phyloP scores from a whole-genome alignment of 1,139 yeast species.

The Kodamaea derodonti region DNA sequence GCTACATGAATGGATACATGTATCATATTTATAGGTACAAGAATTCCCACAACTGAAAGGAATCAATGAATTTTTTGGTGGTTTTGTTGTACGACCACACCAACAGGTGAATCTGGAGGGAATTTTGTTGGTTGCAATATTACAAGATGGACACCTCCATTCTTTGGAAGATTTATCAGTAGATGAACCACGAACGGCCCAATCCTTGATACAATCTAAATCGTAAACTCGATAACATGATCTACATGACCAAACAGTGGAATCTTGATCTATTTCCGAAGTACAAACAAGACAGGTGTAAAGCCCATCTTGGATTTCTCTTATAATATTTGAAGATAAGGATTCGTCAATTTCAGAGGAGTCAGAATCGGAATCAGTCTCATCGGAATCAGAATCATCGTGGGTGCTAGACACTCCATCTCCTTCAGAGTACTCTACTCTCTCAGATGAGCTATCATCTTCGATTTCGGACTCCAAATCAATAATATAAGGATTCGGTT shows the following conservation, averaged over 20 bases:
- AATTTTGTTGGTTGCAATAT: slow-evolving; percentile 45
- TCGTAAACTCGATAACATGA: slow-evolving; percentile 78
- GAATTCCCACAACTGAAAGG: slow-evolving; percentile 93
- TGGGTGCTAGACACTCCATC: slow-evolving; percentile 1
- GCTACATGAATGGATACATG: slow-evolving; percentile 75
- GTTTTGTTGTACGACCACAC: slow-evolving; percentile 81
- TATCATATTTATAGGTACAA: slow-evolving; percentile 52
- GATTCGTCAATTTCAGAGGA: slow-evolving; percentile 6
- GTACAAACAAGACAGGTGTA: slow-evolving; percentile 84
- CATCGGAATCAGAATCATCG: slow-evolving; percentile 5
- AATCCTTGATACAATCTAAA: slow-evolving; percentile 70
- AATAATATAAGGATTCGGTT: slow-evolving; percentile 11
- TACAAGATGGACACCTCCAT: slow-evolving; percentile 93
- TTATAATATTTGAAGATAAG: slow-evolving; percentile 35
- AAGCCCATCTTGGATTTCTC: slow-evolving; percentile 62
- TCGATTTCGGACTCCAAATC: slow-evolving; percentile 13
- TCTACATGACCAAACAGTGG: slow-evolving; percentile 71
- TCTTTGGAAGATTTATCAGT: slow-evolving; percentile 45
- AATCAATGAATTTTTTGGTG: slow-evolving; percentile 45
- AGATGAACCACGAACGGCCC: slow-evolving; percentile 77
- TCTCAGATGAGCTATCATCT: slow-evolving; percentile 2
- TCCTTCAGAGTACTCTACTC: slow-evolving; percentile 3
- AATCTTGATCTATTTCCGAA: slow-evolving; percentile 65
- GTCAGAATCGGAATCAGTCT: slow-evolving; percentile 1
- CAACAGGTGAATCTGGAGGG: slow-evolving; percentile 76